phyloP scores from a whole-genome alignment of 306 rosid species.

The Leucaena leucocephala region DNA sequence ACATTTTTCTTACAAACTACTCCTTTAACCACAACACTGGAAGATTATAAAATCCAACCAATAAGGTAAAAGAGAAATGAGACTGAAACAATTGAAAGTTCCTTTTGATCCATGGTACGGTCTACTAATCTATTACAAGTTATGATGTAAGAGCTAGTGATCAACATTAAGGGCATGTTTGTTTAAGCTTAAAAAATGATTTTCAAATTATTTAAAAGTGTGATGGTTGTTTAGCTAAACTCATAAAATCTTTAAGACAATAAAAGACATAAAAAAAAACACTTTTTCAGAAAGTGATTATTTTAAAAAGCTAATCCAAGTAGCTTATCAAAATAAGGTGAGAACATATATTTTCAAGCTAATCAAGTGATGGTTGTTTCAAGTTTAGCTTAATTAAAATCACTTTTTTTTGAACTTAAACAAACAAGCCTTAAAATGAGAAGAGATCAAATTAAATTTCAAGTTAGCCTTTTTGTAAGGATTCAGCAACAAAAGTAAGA shows the following conservation, averaged over 20 bases:
- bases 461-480: conserved; percentile 3
- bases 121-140: conserved; percentile 14
- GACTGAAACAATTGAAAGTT: conserved; percentile 29
- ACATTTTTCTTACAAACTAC: conserved; percentile 94
- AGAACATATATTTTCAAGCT: neutral
- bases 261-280: no score
- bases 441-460: conserved; percentile 15
- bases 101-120: conserved; percentile 19
- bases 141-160: neutral
- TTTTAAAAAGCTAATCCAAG: no score
- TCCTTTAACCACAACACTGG: conserved; percentile 87
- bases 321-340: neutral
- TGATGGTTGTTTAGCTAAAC: neutral
- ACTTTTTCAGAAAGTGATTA: no score
- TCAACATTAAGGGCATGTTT: neutral
- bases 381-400: neutral
- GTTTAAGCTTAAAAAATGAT: neutral
- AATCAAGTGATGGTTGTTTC: neutral
- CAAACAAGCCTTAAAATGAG: neutral
- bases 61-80: conserved; percentile 30
- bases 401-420: neutral
- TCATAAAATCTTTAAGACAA: no score
- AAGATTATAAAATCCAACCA: conserved; percentile 39
- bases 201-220: neutral
- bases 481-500: conserved; percentile 18